Evolutionary conservation across 768 basidiomycete species (phyloP).

Genomic region (Termitomyces titanicus): DNA sequence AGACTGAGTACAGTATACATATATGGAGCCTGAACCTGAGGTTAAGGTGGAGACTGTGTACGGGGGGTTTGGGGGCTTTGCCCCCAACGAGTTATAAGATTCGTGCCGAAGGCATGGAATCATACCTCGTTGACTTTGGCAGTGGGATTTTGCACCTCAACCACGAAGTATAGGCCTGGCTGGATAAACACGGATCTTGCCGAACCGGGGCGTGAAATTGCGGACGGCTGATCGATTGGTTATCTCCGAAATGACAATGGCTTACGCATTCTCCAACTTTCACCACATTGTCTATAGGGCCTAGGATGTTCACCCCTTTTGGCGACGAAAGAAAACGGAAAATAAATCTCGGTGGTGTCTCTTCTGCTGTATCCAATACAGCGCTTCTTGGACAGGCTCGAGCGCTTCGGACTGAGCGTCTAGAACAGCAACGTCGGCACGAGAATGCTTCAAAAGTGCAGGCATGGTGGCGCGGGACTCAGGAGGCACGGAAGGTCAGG

Average conservation of each 20-base stretch:
- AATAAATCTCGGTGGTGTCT: constrained; percentile 76
- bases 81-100: too few relatives aligned
- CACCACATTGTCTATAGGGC: background rate
- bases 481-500: constrained; percentile 37
- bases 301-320: constrained; percentile 6
- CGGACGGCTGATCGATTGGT: background rate
- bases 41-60: too few relatives aligned
- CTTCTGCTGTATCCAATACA: constrained; percentile 44
- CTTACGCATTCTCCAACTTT: background rate
- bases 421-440: constrained; percentile 47
- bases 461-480: constrained; percentile 62
- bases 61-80: too few relatives aligned
- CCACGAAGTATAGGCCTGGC: too few relatives aligned
- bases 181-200: too few relatives aligned
- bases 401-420: constrained; percentile 54
- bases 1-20: too few relatives aligned
- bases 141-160: too few relatives aligned
- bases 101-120: too few relatives aligned
- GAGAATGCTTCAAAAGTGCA: constrained; percentile 64
- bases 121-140: too few relatives aligned
- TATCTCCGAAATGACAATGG: background rate
- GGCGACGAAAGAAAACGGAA: constrained; percentile 38
- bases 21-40: too few relatives aligned
- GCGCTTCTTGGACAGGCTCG: constrained; percentile 63
- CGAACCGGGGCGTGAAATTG: too few relatives aligned